Evolutionary conservation across 2,329 filamentous ascomycete genomes (phyloP).

Genomic region (Penicillium sp.): DNA sequence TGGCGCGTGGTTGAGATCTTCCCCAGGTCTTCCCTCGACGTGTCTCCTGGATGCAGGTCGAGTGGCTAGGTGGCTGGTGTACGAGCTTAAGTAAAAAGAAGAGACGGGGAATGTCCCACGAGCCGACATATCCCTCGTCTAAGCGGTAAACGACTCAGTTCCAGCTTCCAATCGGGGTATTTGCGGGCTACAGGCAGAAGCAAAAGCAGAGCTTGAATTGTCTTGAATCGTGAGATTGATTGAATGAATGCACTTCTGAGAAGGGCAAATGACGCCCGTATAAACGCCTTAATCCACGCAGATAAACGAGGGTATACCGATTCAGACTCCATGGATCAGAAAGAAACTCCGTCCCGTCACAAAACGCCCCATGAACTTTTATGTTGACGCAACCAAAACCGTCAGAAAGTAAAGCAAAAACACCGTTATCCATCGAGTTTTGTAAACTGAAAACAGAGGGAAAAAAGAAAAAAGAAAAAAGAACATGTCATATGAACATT

Average conservation of each 20-base stretch:
- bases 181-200: neutral
- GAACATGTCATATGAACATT: constrained; percentile 14
- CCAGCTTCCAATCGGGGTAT: neutral
- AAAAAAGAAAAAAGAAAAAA: constrained; percentile 2
- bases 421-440: constrained; percentile 4
- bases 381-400: neutral
- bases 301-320: constrained; percentile 24
- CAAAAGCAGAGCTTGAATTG: neutral
- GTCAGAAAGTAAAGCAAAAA: neutral
- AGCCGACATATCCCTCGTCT: neutral
- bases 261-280: constrained; percentile 3
- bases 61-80: neutral
- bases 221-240: neutral
- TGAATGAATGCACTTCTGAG: neutral
- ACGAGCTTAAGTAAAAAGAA: neutral
- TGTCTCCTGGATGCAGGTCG: neutral
- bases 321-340: constrained; percentile 7
- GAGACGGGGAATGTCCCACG: neutral
- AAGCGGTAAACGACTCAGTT: neutral
- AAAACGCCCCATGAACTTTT: neutral
- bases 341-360: constrained; percentile 8
- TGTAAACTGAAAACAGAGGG: neutral
- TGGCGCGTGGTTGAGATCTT: neutral
- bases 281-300: constrained; percentile 8
- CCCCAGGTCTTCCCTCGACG: neutral